phyloP scores from a whole-genome alignment of 208 protist genomes.

The Naegleria fowleri region DNA sequence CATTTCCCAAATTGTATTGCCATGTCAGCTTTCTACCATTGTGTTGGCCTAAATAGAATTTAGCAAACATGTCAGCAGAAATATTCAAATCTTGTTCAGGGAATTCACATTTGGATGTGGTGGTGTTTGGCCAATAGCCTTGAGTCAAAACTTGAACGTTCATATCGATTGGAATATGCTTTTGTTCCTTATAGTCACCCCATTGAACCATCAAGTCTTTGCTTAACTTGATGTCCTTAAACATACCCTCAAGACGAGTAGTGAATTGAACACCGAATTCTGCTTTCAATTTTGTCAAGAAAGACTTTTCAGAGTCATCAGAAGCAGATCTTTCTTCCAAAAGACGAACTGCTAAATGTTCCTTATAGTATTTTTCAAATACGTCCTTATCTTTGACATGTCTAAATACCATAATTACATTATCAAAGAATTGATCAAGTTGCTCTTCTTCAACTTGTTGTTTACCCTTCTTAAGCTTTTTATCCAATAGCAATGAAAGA shows the following conservation, averaged over 20 bases:
- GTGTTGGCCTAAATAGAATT: conserved; percentile 56
- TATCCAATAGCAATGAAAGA: conserved; percentile 67
- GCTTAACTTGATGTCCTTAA: conserved; percentile 40
- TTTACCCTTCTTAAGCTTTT: conserved; percentile 57
- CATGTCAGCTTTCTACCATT: conserved; percentile 59
- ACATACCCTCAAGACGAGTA: conserved; percentile 73
- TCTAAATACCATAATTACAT: conserved; percentile 61
- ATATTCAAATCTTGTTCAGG: conserved; percentile 32
- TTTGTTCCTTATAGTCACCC: not conserved
- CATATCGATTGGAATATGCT: conserved; percentile 40
- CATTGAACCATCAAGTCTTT: conserved; percentile 51
- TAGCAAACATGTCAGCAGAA: conserved; percentile 54
- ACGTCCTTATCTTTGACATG: conserved; percentile 73
- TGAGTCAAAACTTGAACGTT: conserved; percentile 66
- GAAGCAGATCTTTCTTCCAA: conserved; percentile 50
- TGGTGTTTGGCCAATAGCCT: conserved; percentile 66
- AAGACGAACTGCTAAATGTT: conserved; percentile 72
- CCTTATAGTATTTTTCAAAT: conserved; percentile 79
- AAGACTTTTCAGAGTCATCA: conserved; percentile 65
- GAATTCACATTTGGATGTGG: conserved; percentile 40
- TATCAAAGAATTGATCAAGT: conserved; percentile 54
- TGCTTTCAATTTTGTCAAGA: conserved; percentile 70
- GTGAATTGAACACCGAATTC: conserved; percentile 71
- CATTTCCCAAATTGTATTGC: conserved; percentile 56
- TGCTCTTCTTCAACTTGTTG: conserved; percentile 50